Conservation (phyloP, 768 basidiomycete species). For the Multifurca ochricompacta region DNA sequence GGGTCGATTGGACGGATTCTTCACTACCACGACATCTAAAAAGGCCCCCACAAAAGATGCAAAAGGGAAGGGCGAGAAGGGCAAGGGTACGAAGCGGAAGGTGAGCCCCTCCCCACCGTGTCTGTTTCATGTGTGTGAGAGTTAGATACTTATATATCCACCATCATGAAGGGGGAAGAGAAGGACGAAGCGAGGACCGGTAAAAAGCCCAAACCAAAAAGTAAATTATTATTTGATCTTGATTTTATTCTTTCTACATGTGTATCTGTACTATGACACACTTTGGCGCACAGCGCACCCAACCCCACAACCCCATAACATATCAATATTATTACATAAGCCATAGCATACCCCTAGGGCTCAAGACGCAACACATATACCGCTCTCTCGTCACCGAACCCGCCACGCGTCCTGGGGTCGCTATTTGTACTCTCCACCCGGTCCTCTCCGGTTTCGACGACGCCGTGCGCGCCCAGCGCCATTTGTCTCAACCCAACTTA, state of each 20-base stretch:
- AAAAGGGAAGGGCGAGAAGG: slow-evolving; percentile 27
- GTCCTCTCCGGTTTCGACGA: slow-evolving; percentile 47
- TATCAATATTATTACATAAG: too few species aligned
- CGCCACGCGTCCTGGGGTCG: slow-evolving; percentile 39
- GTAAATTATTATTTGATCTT: slow-evolving; percentile 17
- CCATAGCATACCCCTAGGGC: too few species aligned
- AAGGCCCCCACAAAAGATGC: slow-evolving; percentile 34
- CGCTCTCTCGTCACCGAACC: slow-evolving; percentile 39
- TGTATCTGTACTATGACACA: slow-evolving; percentile 1
- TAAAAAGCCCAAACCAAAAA: slow-evolving; percentile 39
- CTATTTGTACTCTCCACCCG: slow-evolving; percentile 62
- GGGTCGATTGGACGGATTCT: slow-evolving; percentile 93
- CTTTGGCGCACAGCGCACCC: not conserved
- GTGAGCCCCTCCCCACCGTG: slow-evolving; percentile 24
- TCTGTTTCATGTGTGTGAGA: not conserved
- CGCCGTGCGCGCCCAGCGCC: slow-evolving; percentile 48
- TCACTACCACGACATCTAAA: slow-evolving; percentile 56
- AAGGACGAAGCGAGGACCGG: slow-evolving; percentile 26
- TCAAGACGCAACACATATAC: too few species aligned
- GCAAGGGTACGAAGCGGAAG: slow-evolving; percentile 45
- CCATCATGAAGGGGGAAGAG: slow-evolving; percentile 31
- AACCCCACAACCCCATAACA: too few species aligned
- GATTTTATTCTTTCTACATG: not conserved
- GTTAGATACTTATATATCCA: not conserved
- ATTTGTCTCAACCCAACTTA: slow-evolving; percentile 40